Conservation (phyloP, 768 basidiomycete species). For the Rossbeevera mucosa region DNA sequence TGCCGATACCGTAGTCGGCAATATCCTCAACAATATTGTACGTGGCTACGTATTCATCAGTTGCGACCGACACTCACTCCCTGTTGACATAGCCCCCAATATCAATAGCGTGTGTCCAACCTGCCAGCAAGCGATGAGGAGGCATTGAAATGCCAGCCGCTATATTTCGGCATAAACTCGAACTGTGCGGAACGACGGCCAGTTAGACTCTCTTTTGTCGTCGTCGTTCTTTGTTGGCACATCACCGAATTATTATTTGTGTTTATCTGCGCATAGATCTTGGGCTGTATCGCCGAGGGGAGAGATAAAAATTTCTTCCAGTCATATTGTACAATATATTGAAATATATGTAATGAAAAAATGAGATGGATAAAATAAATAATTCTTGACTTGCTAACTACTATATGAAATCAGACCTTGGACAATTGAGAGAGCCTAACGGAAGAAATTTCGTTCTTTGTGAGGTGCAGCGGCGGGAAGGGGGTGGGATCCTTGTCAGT, state of each 20-base stretch:
- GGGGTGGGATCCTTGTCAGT: conserved; percentile 4
- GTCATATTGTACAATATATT: conserved; percentile 11
- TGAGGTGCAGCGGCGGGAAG: conserved; percentile 5
- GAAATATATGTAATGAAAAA: not conserved
- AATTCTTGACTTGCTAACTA: conserved; percentile 8
- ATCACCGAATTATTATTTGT: conserved; percentile 22
- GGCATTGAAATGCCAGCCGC: conserved; percentile 16
- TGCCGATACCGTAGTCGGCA: conserved; percentile 30
- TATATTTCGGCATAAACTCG: not conserved
- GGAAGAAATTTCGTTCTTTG: conserved; percentile 23
- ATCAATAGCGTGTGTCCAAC: conserved; percentile 40
- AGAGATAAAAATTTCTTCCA: not conserved
- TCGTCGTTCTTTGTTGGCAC: conserved; percentile 4
- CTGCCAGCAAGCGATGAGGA: conserved; percentile 31
- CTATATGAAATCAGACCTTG: not conserved
- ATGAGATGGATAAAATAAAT: conserved; percentile 3
- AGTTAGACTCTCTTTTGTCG: conserved; percentile 8
- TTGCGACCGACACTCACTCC: not conserved
- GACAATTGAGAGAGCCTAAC: conserved; percentile 20
- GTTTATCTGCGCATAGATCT: conserved; percentile 22
- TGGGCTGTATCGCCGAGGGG: conserved; percentile 25
- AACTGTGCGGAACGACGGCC: not conserved
- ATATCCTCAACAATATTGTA: conserved; percentile 46
- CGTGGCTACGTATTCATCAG: conserved; percentile 4
- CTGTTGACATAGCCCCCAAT: conserved; percentile 34